These are phyloP conservation scores for Sporobolomyces pararoseus DNA, from an alignment of 768 basidiomycete genomes.

Conservation along the genomic window DNA sequence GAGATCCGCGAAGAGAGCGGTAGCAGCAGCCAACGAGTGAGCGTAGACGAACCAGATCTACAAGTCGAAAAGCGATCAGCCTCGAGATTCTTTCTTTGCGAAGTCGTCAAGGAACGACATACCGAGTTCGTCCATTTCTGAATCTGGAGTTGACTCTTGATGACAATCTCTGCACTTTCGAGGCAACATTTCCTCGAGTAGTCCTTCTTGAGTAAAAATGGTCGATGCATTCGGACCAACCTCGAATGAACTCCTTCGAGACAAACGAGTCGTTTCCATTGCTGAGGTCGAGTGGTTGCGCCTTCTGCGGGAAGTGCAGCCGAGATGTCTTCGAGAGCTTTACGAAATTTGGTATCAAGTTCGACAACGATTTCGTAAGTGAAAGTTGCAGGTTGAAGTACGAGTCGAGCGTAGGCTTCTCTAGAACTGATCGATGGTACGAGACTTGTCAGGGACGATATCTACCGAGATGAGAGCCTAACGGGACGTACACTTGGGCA, in stretches of 20 bases:
- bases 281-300: not conserved
- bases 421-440: constrained; percentile 4
- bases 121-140: constrained; percentile 2
- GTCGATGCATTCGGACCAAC: constrained; percentile 27
- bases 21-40: constrained; percentile 26
- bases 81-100: no score
- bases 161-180: constrained; percentile 26
- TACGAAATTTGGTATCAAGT: constrained; percentile 34
- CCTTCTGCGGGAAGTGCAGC: not conserved
- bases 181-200: constrained; percentile 18
- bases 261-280: constrained; percentile 10
- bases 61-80: no score
- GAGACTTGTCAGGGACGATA: not conserved
- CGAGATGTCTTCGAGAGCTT: not conserved
- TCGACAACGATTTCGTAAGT: constrained; percentile 25
- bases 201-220: constrained; percentile 34
- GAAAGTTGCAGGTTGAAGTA: constrained; percentile 9
- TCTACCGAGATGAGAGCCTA: not conserved
- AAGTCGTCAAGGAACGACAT: not conserved
- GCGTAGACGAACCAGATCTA: constrained; percentile 32
- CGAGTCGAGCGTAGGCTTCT: constrained; percentile 17
- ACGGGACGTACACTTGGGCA: constrained; percentile 1
- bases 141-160: constrained; percentile 6
- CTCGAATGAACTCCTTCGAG: constrained; percentile 25
- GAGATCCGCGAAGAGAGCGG: constrained; percentile 40